phyloP scores from a whole-genome alignment of 495 filamentous ascomycete genomes.

The Penicillium robsamsonii region DNA sequence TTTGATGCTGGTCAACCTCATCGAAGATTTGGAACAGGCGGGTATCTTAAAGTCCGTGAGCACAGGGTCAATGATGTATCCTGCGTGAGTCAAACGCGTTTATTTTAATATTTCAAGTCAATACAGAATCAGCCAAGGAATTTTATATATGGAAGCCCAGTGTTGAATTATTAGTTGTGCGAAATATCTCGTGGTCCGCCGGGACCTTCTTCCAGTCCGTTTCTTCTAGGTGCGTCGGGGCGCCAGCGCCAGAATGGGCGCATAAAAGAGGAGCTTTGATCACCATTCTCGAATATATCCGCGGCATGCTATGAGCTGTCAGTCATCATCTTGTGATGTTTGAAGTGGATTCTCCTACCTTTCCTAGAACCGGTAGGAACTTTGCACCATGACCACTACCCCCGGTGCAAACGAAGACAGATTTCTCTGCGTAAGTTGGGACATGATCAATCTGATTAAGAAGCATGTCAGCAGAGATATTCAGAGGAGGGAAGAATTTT shows the following conservation, averaged over 20 bases:
- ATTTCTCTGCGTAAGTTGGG: conserved; percentile 17
- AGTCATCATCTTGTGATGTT: neutral
- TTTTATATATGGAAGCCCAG: neutral
- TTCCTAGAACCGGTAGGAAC: conserved; percentile 21
- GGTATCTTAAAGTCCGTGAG: conserved; percentile 50
- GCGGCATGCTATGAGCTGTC: conserved; percentile 18
- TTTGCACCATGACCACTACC: conserved; percentile 26
- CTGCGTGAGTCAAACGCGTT: neutral
- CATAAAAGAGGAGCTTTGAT: conserved; percentile 21
- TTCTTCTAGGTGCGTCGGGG: conserved; percentile 15
- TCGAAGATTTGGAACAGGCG: conserved; percentile 47
- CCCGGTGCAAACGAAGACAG: conserved; percentile 23
- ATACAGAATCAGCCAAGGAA: neutral
- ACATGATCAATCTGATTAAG: conserved; percentile 16
- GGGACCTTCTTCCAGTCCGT: conserved; percentile 19
- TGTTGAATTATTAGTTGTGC: neutral
- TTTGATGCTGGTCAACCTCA: conserved; percentile 54
- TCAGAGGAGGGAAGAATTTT: no score
- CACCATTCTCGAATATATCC: conserved; percentile 19
- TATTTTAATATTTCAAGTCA: neutral
- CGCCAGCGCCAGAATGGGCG: conserved; percentile 22
- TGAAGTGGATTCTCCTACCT: conserved; percentile 1
- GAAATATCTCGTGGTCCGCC: conserved; percentile 19
- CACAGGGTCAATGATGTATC: conserved; percentile 39
- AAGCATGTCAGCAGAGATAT: neutral